Percentiles rank a stretch among this genome's conserved stretches.
Conservation (phyloP, 2,329 filamentous ascomycete genomes). For the Fusarium oligoseptatum region DNA sequence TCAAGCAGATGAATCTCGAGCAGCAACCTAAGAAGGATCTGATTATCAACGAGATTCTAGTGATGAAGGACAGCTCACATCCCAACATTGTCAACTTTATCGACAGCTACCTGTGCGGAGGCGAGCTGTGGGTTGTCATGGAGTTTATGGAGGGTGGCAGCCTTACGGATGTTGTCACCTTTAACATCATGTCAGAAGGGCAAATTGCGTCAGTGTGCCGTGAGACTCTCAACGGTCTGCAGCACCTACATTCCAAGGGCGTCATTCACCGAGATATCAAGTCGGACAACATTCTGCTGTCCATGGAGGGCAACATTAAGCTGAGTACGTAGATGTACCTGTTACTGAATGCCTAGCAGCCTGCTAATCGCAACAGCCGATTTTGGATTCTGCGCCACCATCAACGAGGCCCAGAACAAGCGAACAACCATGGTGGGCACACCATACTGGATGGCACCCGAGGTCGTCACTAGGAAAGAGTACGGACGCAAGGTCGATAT, state of each 20-base stretch:
- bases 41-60: slow-evolving; percentile 98
- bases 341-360: slow-evolving; percentile 50
- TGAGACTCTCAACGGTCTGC: slow-evolving; percentile 91
- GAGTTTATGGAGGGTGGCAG: slow-evolving; percentile 99
- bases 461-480: slow-evolving; percentile 96
- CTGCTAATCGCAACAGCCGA: slow-evolving; percentile 75
- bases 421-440: slow-evolving; percentile 99
- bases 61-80: slow-evolving; percentile 99
- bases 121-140: slow-evolving; percentile 99
- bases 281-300: slow-evolving; percentile 96
- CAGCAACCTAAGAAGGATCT: slow-evolving; percentile 99
- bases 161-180: slow-evolving; percentile 97
- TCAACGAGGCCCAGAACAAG: slow-evolving; percentile 97
- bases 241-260: slow-evolving; percentile 96
- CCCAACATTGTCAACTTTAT: slow-evolving; percentile 99
- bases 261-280: slow-evolving; percentile 99
- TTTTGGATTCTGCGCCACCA: slow-evolving; percentile 98
- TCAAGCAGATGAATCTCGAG: slow-evolving; percentile 99
- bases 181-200: slow-evolving; percentile 98
- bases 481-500: slow-evolving; percentile 99
- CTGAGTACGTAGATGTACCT: slow-evolving; percentile 75
- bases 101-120: slow-evolving; percentile 90
- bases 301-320: slow-evolving; percentile 96
- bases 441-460: slow-evolving; percentile 99
- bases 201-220: slow-evolving; percentile 97